Evolutionary conservation across 768 basidiomycete species (phyloP), one percentile per base, ranked within the genome.

Genomic region (Heimioporus sp.): DNA sequence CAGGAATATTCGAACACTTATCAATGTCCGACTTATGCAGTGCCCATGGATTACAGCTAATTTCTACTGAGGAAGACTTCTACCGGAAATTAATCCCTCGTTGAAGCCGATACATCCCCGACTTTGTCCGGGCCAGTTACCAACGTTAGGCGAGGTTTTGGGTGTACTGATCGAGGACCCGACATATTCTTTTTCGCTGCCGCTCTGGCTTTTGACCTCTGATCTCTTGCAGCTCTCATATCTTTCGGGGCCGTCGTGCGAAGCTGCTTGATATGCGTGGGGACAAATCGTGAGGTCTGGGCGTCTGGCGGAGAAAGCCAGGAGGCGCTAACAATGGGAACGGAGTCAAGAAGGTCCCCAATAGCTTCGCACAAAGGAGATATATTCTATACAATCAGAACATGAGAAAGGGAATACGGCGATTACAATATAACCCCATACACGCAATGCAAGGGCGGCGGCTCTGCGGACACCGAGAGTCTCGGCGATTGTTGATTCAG

Each of bases 231-330:
- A 31, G 71, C 76, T 62, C 79, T 87, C 80, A 91, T 87, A 60
- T 93, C 87, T 60, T 80, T 84, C 2, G 92, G 92, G 4, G 84
- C 81, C 28, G 84, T 82, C 3, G 92, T 94, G 16, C 79, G 78
- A 19, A 92, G 65, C 57, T 92, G 90, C 62, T 93, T 95, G 57
- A 92, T 76, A 62, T 91, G 86, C 0, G 90, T 91, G 3, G 86
- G 83, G 38, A 87, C 69, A 21, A 85, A 72, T 16, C 67, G 49
- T 41, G 49, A 45, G 48, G n/a, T 17, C 52, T 61, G 36, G 49
- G 52, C 28, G 7, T 47, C 45, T 13, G 57, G 41, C 31, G 69
- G 59, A 4, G 75, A 67, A 13, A 81, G 72, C 92, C 92, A 95
- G 7, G 83, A 73, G 0, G 90, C 89, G 15, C 76, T 70, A 13